Evolutionary conservation across 176 grass and related monocot genomes (phyloP), one percentile per base, ranked within the genome.

Genomic region (Avena eriantha): DNA sequence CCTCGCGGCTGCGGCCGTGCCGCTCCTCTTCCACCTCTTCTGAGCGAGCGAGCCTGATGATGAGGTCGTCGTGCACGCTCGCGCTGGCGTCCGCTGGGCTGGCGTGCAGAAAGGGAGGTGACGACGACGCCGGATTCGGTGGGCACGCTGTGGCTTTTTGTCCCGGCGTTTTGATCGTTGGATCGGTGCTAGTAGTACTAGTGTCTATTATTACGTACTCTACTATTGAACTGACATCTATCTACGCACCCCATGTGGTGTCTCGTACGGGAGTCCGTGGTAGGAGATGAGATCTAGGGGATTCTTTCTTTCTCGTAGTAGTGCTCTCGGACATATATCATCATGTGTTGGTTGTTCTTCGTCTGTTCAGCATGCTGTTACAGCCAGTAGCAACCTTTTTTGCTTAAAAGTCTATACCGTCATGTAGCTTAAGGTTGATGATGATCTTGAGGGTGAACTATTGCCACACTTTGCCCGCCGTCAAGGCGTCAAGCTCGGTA

Each of bases 251-350:
- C 73, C 72, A 76, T 51, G 72, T 76, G 72, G 45, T 74, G 71
- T 51, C 6, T 10, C 51, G 72, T 74, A 74, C 71, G 1, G 46
- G 60, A 61, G 24, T 33, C 63, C 13, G 10, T 72, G 10, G 70
- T 74, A 48, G 72, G 13, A 74, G 71, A 73, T 71, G 69, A 49
- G 70, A 73, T 73, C 43, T 73, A 73, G 73, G 10, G n/a, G 48
- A 76, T 76, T 76, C 73, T 74, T 74, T 49, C 23, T 50, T 74
- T 17, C 46, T 54, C 46, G 47, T 34, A 76, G 73, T 8, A 41
- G 15, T 19, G 73, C 19, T 76, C 48, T 16, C 24, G 49, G 48
- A 76, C 73, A 51, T 76, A 76, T 74, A 49, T 47, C 5, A 41
- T 74, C 15, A 74, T 74, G 71, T 74, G 71, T 47, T 22, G 49